Percentiles rank a stretch among this genome's conserved stretches.
Conservation (phyloP, 352 stramenopile species). For the Phytophthora colocasiae region DNA sequence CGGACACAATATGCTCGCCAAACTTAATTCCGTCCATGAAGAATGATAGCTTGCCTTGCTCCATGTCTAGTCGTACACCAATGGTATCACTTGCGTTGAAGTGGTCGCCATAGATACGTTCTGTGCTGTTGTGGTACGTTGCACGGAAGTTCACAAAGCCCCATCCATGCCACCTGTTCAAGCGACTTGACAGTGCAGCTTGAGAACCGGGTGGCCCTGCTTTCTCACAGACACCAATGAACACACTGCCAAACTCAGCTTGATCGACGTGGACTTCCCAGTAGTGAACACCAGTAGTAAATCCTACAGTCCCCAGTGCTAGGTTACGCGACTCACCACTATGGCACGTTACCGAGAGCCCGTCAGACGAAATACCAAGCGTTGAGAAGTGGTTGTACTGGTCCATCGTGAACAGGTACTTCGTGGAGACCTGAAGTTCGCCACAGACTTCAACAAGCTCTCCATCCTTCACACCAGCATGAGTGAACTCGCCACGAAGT, state of each 20-base stretch:
- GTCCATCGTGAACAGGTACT: constrained; percentile 89
- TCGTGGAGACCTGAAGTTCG: constrained; percentile 69
- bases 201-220: constrained; percentile 79
- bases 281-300: constrained; percentile 95
- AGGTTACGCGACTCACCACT: constrained; percentile 89
- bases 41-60: constrained; percentile 97
- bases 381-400: constrained; percentile 81
- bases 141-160: constrained; percentile 98
- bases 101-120: constrained; percentile 90
- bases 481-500: constrained; percentile 64
- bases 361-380: constrained; percentile 77
- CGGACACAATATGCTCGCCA: constrained; percentile 98
- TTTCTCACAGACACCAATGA: constrained; percentile 96
- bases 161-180: constrained; percentile 93
- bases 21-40: constrained; percentile 99
- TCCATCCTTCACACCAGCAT: constrained; percentile 61
- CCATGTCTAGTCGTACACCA: constrained; percentile 98
- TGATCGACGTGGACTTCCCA: constrained; percentile 98
- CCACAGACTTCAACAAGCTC: constrained; percentile 73
- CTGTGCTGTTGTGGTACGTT: constrained; percentile 93
- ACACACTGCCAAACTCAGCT: constrained; percentile 98
- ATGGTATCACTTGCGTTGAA: constrained; percentile 98
- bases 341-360: constrained; percentile 80
- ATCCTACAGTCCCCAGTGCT: constrained; percentile 85
- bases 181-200: constrained; percentile 71